Evolutionary conservation across 495 filamentous ascomycete species (phyloP).

Genomic region (Achaetomiella virescens): DNA sequence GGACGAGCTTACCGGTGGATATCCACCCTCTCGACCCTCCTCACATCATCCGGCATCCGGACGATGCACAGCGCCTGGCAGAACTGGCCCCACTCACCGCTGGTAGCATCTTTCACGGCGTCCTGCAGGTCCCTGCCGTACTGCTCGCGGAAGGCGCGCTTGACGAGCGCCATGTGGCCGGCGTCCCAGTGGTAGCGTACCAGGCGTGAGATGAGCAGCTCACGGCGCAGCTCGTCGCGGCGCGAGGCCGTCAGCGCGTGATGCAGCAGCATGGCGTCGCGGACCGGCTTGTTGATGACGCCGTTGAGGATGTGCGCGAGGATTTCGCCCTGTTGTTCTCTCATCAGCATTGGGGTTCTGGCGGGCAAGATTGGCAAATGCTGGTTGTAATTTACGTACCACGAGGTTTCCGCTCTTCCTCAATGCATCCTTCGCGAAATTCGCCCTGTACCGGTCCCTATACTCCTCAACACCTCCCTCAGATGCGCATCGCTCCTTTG

Average conservation of each 20-base stretch:
- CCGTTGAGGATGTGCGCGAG: conserved; percentile 95
- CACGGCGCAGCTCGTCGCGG: conserved; percentile 64
- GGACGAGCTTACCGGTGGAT: conserved; percentile 12
- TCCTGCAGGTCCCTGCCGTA: conserved; percentile 66
- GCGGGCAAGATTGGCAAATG: too few species aligned
- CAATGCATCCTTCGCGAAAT: conserved; percentile 83
- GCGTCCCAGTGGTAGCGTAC: conserved; percentile 83
- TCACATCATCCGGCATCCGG: conserved; percentile 48
- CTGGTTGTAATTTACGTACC: too few species aligned
- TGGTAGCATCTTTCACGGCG: conserved; percentile 47
- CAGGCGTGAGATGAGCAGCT: conserved; percentile 73
- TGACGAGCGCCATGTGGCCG: conserved; percentile 64
- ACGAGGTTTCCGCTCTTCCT: conserved; percentile 85
- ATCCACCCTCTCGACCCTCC: conserved; percentile 36
- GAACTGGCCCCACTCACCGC: conserved; percentile 47
- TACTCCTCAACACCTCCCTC: conserved; percentile 70
- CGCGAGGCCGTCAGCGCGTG: conserved; percentile 68
- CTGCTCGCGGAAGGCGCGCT: conserved; percentile 61
- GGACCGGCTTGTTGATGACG: conserved; percentile 88
- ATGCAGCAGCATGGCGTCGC: conserved; percentile 88
- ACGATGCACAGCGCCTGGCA: conserved; percentile 47
- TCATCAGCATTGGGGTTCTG: not conserved
- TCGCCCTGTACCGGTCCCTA: conserved; percentile 58
- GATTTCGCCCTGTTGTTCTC: conserved; percentile 69
- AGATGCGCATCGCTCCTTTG: conserved; percentile 73